Evolutionary conservation across 2,329 filamentous ascomycete genomes (phyloP), one percentile per base, ranked within the genome.

Genomic region (Aspergillus pseudoterreus): DNA sequence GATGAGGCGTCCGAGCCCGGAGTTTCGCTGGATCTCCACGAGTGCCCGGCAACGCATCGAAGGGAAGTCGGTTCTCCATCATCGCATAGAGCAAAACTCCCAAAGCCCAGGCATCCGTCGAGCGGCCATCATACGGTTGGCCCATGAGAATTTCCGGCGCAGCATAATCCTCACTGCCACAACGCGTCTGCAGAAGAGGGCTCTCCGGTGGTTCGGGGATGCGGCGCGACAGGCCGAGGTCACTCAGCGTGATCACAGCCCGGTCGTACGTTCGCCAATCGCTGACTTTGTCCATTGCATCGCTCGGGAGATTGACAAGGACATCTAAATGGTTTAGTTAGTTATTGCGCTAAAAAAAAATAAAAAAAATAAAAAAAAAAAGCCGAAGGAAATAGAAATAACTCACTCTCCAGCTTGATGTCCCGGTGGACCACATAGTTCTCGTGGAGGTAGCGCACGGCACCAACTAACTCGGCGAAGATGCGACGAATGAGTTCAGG

Each of bases 81-180:
- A 97, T 82, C 1, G 94, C 91, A 67, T 97, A 99, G 0, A 97
- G 80, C 2, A 97, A 76, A 1, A 99, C 94, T 47, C 94, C 94
- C 1, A 97, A 79, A 0, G 92, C 95, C 94, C 94, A 99, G 9
- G 90, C 91, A 67, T 99, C 94, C 0, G 88, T 96, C 1, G 87
- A 83, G 35, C 90, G 88, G 30, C 94, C 94, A 67, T 97, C 92
- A 67, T 99, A 99, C 6, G 90, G 84, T 65, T 96, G 90, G 21
- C 92, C 92, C 78, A 99, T 90, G 49, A 99, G 86, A 43, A 99
- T 91, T 69, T 99, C 94, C 0, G 94, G 94, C 0, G 94, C 92
- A 1, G 92, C 92, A 67, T 99, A 99, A 72, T 99, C 94, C 72
- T 97, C 94, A 38, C 89, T 95, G 30, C 94, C 94, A 69, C 94